phyloP scores from a whole-genome alignment of 192 early-diverging fungal species.

The Rhizoclosmatium globosum region DNA sequence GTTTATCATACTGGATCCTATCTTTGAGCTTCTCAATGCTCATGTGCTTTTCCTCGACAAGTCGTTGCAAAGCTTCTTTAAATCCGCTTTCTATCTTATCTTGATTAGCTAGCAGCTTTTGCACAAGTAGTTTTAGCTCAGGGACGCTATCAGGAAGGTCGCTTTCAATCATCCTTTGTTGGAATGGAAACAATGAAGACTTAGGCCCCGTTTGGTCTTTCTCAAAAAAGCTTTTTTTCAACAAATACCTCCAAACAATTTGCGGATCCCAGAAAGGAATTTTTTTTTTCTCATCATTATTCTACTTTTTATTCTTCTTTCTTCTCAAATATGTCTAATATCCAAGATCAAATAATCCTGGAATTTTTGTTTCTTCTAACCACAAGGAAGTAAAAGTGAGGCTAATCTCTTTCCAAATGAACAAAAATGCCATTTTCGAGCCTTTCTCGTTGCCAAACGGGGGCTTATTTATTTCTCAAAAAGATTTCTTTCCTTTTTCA shows the following conservation, averaged over 20 bases:
- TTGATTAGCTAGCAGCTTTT: not conserved
- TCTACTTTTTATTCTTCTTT: not conserved
- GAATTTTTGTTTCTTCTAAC: not conserved
- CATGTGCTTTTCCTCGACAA: not conserved
- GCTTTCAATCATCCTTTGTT: not conserved
- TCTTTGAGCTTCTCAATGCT: not conserved
- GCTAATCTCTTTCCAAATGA: no score
- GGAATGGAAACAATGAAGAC: not conserved
- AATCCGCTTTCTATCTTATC: not conserved
- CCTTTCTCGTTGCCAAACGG: no score
- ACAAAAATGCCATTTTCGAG: no score
- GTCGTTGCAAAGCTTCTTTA: not conserved
- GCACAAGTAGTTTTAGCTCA: not conserved
- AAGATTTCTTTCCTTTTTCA: conserved; percentile 16
- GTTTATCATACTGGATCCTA: conserved; percentile 35
- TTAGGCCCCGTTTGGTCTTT: not conserved
- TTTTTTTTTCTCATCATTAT: not conserved
- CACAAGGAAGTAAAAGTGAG: no score
- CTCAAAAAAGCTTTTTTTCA: no score
- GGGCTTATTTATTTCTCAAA: not conserved
- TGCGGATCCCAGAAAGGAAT: not conserved
- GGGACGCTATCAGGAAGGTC: not conserved
- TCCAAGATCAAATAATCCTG: no score
- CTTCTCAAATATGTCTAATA: no score
- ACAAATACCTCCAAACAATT: no score